Evolutionary conservation across 148 eudicot species (phyloP).

Genomic region (Chenopodium suecicum): DNA sequence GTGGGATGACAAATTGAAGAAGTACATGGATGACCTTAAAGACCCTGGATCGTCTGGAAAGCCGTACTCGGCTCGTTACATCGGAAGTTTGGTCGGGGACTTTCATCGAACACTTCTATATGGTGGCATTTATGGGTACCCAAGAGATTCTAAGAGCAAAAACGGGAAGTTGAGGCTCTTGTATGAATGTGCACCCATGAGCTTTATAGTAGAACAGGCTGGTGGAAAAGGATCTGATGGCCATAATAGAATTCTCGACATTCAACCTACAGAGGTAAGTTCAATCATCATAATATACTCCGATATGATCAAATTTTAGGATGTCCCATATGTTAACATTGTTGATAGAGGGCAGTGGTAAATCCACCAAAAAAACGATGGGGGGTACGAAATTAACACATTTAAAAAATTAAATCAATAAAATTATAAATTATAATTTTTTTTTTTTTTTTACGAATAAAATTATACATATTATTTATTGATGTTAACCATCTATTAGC

Average conservation of each 20-base stretch:
- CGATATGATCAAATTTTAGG: too few species aligned
- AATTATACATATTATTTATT: too few species aligned
- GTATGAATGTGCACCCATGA: slow-evolving; percentile 99
- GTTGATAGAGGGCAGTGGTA: too few species aligned
- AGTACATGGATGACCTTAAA: slow-evolving; percentile 80
- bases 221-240: slow-evolving; percentile 99
- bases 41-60: slow-evolving; percentile 87
- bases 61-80: slow-evolving; percentile 89
- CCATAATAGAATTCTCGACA: slow-evolving; percentile 70
- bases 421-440: too few species aligned
- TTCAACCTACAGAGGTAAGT: slow-evolving; percentile 76
- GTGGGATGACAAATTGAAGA: slow-evolving; percentile 95
- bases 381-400: too few species aligned
- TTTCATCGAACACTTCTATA: slow-evolving; percentile 84
- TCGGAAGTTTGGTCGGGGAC: slow-evolving; percentile 93
- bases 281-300: not conserved
- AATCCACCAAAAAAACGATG: too few species aligned
- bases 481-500: too few species aligned
- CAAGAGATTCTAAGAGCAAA: slow-evolving; percentile 84
- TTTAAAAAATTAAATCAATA: too few species aligned
- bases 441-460: too few species aligned
- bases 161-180: slow-evolving; percentile 85
- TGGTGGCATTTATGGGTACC: slow-evolving; percentile 96
- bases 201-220: slow-evolving; percentile 91
- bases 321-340: too few species aligned